Evolutionary conservation across 768 basidiomycete species (phyloP).

Genomic region (Tremella mesenterica): DNA sequence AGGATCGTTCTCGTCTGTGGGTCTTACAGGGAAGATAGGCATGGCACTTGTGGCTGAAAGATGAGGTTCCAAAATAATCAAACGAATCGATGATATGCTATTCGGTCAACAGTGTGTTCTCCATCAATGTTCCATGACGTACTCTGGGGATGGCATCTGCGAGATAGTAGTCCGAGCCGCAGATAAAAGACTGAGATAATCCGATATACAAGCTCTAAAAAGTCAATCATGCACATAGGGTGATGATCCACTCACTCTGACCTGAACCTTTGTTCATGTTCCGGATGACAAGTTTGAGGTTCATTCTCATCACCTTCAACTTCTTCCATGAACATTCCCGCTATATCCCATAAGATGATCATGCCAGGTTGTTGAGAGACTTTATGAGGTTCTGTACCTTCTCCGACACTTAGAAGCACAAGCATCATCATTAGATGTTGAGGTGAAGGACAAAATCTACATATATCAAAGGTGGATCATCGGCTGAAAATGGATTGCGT

Average conservation of each 20-base stretch:
- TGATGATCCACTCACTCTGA: constrained; percentile 1
- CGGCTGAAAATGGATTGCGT: neutral
- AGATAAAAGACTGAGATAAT: constrained; percentile 25
- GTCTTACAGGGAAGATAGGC: constrained; percentile 15
- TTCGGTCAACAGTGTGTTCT: neutral
- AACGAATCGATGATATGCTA: constrained; percentile 12
- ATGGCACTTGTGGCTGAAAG: constrained; percentile 11
- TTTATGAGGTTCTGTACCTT: neutral
- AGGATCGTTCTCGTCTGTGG: constrained; percentile 5
- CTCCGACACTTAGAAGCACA: constrained; percentile 13
- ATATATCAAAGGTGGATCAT: neutral
- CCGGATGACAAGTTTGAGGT: neutral
- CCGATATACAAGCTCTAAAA: constrained; percentile 16
- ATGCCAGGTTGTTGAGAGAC: constrained; percentile 13
- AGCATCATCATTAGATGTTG: constrained; percentile 23
- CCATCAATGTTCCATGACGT: constrained; percentile 7
- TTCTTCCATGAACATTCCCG: constrained; percentile 25
- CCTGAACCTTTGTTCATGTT: constrained; percentile 8
- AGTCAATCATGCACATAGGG: neutral
- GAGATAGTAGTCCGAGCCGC: constrained; percentile 15
- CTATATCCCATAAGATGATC: constrained; percentile 30
- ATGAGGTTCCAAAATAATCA: constrained; percentile 31
- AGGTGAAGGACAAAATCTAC: constrained; percentile 26
- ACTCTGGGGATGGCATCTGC: constrained; percentile 15
- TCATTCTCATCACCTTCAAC: constrained; percentile 20